These are phyloP conservation scores for Stentor roeselii DNA, from an alignment of 73 alveolate species.

Conservation along the genomic window DNA sequence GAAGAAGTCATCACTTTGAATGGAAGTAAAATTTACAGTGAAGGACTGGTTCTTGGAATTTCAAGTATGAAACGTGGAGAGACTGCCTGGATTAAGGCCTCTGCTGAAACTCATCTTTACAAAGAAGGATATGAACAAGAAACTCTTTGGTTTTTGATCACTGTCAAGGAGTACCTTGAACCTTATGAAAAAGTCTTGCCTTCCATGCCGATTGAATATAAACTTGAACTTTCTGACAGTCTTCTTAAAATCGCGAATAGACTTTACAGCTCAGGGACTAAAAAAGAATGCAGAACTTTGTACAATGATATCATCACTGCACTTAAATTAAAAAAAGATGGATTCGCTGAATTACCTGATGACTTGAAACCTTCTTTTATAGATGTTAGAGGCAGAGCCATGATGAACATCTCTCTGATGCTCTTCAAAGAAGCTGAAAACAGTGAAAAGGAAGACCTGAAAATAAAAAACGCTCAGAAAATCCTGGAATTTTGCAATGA, in stretches of 20 bases:
- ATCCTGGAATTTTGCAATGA: background rate
- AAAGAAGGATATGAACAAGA: conserved; percentile 2
- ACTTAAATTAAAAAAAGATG: background rate
- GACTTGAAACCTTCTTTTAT: background rate
- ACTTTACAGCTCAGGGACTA: background rate
- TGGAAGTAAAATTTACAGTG: background rate
- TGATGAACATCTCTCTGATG: background rate
- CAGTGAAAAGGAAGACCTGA: background rate
- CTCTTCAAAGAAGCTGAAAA: background rate
- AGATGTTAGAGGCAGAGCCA: background rate
- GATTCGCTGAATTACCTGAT: background rate
- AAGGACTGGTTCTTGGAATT: background rate
- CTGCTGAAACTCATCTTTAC: background rate
- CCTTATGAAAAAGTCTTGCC: background rate
- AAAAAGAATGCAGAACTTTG: conserved; percentile 5
- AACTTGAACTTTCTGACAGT: background rate
- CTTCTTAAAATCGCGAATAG: background rate
- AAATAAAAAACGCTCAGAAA: background rate
- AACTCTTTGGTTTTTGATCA: background rate
- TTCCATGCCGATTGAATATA: background rate
- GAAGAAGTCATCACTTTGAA: background rate
- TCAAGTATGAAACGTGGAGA: background rate
- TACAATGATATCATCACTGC: background rate
- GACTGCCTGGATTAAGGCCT: background rate
- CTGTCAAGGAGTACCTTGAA: background rate